Conservation (phyloP, 2,329 filamentous ascomycete species). For the Fusarium pseudograminearum region DNA sequence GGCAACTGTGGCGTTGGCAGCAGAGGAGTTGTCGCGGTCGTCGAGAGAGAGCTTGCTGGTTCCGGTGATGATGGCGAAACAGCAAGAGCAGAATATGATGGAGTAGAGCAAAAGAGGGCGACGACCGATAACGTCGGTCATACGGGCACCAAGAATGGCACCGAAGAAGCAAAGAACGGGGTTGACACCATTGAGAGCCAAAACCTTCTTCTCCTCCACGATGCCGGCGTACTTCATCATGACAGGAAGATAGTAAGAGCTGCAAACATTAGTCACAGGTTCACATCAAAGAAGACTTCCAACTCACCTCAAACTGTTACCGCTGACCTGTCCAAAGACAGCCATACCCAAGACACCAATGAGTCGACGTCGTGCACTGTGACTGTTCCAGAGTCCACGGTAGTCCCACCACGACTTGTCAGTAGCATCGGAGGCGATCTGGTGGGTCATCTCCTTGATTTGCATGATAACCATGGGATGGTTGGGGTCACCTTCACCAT, state of each 20-base stretch:
- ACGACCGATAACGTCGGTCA: conserved; percentile 69
- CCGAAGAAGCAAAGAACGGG: conserved; percentile 64
- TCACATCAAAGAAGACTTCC: fast-evolving
- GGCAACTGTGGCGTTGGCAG: conserved; percentile 60
- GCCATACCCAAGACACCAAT: conserved; percentile 64
- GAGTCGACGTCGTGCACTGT: conserved; percentile 62
- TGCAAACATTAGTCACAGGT: neutral
- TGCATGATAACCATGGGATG: conserved; percentile 65
- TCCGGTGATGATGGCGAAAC: conserved; percentile 63
- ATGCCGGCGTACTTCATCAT: conserved; percentile 66
- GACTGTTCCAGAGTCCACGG: conserved; percentile 63
- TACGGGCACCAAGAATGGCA: conserved; percentile 65
- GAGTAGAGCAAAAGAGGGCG: conserved; percentile 64
- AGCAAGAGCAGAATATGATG: conserved; percentile 59
- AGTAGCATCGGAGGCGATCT: conserved; percentile 61
- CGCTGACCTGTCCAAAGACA: conserved; percentile 65
- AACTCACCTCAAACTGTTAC: conserved; percentile 56
- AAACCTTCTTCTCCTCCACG: conserved; percentile 57
- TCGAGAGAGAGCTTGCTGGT: conserved; percentile 59
- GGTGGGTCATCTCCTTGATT: conserved; percentile 61
- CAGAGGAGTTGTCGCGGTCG: conserved; percentile 50
- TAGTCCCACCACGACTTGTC: conserved; percentile 70
- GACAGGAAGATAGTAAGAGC: conserved; percentile 67
- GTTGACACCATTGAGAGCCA: conserved; percentile 66
- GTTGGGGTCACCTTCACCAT: conserved; percentile 63